Evolutionary conservation across 805 yeast genomes (phyloP), one percentile per base, ranked within the genome.

Genomic region (Lachancea meyersii): DNA sequence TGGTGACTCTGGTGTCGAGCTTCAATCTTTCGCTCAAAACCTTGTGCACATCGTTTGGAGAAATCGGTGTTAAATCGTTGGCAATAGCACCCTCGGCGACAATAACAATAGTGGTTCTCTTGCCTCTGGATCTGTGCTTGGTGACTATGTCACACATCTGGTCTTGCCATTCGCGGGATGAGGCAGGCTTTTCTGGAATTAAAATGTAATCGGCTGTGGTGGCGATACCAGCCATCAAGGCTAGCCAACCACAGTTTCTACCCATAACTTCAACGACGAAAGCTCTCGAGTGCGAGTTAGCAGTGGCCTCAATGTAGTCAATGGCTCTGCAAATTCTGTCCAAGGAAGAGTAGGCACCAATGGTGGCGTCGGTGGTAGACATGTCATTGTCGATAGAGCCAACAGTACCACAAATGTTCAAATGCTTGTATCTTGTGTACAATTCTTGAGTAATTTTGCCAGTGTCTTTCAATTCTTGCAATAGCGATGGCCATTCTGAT

Each of bases 201-300:
- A 93, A 82, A 46, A 88, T 83, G 63, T 79, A 88, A 68, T 93
- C 98, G 2, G 98, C 97, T 56, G 93, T 84, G 22, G 97, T 86
- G 35, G 97, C 88, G 48, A 91, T 82, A 59, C 97, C 98, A 3
- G 98, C 94, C 93, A 88, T 89, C 53, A 93, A 71, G 1, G 94
- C 97, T 55, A 93, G 76, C 98, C 98, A 93, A 49, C 98, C 98
- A 73, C 98, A 93, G 65, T 93, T 97, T 61, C 98, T 80, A 49
- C 98, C 98, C 98, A 93, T 93, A 31, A 93, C 98, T 64, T 93
- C 98, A 46, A 93, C 85, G 35, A 93, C 96, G 64, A 93, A 93
- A 6, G 98, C 98, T 60, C 98, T 79, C 11, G 96, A 86, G 64
- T 93, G 98, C 2, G 97, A 91, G 52, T 85, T 79, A n/a, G 98